These are phyloP conservation scores for Sporisorium iseilematis-ciliati DNA, from an alignment of 1,284 basidiomycete species.

Conservation along the genomic window DNA sequence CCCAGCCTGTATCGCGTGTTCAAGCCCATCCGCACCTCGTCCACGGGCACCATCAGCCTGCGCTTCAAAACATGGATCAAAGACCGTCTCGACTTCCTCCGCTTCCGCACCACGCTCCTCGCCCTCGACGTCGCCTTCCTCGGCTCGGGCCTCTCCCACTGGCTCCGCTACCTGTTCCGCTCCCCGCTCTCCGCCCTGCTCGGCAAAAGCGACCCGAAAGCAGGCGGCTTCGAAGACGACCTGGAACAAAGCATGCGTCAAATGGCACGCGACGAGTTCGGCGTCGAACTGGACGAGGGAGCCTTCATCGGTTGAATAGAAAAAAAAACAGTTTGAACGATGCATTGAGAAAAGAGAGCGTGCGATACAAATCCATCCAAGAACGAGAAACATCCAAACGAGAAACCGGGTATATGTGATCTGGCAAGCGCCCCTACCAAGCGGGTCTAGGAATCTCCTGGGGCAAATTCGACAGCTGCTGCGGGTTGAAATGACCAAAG, in stretches of 20 bases:
- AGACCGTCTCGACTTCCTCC: conserved; percentile 51
- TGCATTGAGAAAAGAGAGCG: conserved; percentile 5
- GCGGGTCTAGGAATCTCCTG: conserved; percentile 46
- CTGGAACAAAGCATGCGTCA: conserved; percentile 60
- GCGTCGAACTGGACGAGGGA: conserved; percentile 59
- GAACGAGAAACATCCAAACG: neutral
- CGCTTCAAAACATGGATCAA: conserved; percentile 46
- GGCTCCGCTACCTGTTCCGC: conserved; percentile 40
- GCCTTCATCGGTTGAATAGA: conserved; percentile 50
- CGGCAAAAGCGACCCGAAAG: conserved; percentile 32
- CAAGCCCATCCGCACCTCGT: conserved; percentile 14
- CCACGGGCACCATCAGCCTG: conserved; percentile 4
- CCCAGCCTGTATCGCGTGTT: conserved; percentile 52
- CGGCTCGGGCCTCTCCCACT: conserved; percentile 40
- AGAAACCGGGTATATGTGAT: neutral
- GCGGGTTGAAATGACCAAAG: conserved; percentile 45
- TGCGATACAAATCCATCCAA: conserved; percentile 8
- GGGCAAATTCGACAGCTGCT: conserved; percentile 35
- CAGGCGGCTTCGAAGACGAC: conserved; percentile 63
- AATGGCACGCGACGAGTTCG: conserved; percentile 61
- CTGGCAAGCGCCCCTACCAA: conserved; percentile 16
- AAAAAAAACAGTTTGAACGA: neutral
- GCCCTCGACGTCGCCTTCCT: conserved; percentile 57
- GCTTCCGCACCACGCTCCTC: conserved; percentile 55
- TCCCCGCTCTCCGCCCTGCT: conserved; percentile 29